These are phyloP conservation scores for Aspergillus ochraceus DNA, from an alignment of 2,329 filamentous ascomycete genomes.

Conservation along the genomic window DNA sequence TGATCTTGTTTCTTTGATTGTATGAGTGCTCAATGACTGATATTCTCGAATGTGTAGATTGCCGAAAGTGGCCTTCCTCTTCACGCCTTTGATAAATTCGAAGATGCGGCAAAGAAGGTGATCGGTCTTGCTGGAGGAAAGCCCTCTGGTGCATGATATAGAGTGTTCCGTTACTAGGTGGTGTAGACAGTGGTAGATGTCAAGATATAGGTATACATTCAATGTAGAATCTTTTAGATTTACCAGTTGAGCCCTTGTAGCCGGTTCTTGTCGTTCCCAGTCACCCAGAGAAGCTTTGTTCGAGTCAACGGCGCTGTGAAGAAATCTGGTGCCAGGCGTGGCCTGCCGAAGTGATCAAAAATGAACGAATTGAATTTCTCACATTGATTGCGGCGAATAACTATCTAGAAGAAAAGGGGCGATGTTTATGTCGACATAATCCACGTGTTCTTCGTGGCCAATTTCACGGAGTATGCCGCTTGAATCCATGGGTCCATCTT, in stretches of 20 bases:
- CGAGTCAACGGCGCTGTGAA: too few species aligned
- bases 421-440: too few species aligned
- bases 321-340: too few species aligned
- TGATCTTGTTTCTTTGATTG: background rate
- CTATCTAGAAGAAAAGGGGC: too few species aligned
- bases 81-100: conserved; percentile 72
- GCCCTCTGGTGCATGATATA: background rate
- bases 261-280: too few species aligned
- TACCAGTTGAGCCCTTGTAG: background rate
- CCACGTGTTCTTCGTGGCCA: too few species aligned
- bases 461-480: too few species aligned
- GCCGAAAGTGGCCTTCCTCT: conserved; percentile 66
- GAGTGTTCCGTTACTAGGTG: background rate
- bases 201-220: background rate
- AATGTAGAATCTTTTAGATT: background rate
- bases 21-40: background rate
- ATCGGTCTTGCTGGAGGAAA: conserved; percentile 53
- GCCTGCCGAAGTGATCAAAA: too few species aligned
- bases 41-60: conserved; percentile 47
- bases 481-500: too few species aligned
- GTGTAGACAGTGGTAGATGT: background rate
- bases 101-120: conserved; percentile 68
- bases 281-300: too few species aligned
- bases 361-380: too few species aligned
- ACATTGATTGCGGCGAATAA: too few species aligned